Conservation (phyloP, 768 basidiomycete genomes). For the Arthromyces matolae region DNA sequence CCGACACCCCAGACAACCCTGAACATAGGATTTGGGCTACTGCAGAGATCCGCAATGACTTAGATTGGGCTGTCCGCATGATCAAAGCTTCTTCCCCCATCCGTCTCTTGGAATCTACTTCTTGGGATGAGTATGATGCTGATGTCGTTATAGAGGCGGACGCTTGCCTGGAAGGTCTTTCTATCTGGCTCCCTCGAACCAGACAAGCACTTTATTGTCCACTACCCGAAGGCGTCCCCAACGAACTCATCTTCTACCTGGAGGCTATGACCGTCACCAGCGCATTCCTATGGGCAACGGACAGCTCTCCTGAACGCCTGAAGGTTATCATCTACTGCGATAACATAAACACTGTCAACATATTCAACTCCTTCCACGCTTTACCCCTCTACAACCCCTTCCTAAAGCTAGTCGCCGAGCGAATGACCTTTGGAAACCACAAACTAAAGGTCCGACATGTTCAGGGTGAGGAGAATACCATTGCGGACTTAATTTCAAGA, state of each 20-base stretch:
- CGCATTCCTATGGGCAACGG: constrained; percentile 6
- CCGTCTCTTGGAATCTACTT: not conserved
- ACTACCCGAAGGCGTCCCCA: not conserved
- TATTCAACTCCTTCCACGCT: constrained; percentile 23
- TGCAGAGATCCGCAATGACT: constrained; percentile 15
- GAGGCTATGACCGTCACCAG: constrained; percentile 23
- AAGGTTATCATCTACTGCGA: constrained; percentile 24
- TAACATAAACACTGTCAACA: constrained; percentile 25
- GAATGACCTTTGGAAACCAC: no score
- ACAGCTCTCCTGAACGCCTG: not conserved
- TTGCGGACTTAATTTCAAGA: no score
- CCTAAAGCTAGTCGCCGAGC: constrained; percentile 21
- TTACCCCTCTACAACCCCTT: constrained; percentile 29
- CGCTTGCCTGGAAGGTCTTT: not conserved
- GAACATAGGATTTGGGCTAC: no score
- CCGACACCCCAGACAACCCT: no score
- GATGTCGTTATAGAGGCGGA: no score
- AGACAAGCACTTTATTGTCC: constrained; percentile 13
- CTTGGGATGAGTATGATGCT: no score
- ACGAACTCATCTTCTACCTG: constrained; percentile 21
- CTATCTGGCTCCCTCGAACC: not conserved
- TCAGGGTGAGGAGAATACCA: no score
- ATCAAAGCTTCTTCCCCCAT: not conserved
- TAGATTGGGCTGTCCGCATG: not conserved
- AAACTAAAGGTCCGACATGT: no score